A percentile compares a stretch with the other conserved stretches of the same genome.
phyloP scores from a whole-genome alignment of 2,329 filamentous ascomycete genomes.

The Colletotrichum australisinense region DNA sequence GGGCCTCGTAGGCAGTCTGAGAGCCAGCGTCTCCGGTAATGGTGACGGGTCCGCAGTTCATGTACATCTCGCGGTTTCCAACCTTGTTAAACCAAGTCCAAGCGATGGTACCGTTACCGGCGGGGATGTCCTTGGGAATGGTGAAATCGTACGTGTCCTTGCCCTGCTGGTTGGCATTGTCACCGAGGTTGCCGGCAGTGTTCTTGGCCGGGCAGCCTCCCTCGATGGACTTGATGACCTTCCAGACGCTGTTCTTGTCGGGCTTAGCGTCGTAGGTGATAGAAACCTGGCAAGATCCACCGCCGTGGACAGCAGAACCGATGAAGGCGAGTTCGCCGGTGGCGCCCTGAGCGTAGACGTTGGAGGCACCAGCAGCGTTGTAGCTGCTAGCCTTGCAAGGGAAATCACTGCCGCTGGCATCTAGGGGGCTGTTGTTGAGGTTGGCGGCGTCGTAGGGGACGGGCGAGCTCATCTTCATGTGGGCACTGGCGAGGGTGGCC shows the following conservation, averaged over 20 bases:
- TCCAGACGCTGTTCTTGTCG: conserved; percentile 77
- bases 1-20: conserved; percentile 65
- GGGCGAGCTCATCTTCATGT: conserved; percentile 80
- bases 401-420: conserved; percentile 45
- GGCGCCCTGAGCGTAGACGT: conserved; percentile 73
- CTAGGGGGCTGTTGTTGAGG: conserved; percentile 73
- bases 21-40: conserved; percentile 67
- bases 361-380: conserved; percentile 59
- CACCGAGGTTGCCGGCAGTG: conserved; percentile 66
- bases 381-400: conserved; percentile 79
- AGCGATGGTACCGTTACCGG: conserved; percentile 83
- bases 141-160: conserved; percentile 74
- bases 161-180: conserved; percentile 53
- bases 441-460: conserved; percentile 64
- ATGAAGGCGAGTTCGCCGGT: conserved; percentile 70
- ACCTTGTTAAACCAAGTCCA: conserved; percentile 97
- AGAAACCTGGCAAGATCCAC: conserved; percentile 91
- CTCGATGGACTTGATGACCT: conserved; percentile 89
- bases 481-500: conserved; percentile 72
- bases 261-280: conserved; percentile 83
- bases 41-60: conserved; percentile 88
- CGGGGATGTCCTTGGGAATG: conserved; percentile 77
- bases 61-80: conserved; percentile 96
- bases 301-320: conserved; percentile 85
- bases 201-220: conserved; percentile 83